phyloP scores from a whole-genome alignment of 2,329 filamentous ascomycete species.

The Nemania sp. region DNA sequence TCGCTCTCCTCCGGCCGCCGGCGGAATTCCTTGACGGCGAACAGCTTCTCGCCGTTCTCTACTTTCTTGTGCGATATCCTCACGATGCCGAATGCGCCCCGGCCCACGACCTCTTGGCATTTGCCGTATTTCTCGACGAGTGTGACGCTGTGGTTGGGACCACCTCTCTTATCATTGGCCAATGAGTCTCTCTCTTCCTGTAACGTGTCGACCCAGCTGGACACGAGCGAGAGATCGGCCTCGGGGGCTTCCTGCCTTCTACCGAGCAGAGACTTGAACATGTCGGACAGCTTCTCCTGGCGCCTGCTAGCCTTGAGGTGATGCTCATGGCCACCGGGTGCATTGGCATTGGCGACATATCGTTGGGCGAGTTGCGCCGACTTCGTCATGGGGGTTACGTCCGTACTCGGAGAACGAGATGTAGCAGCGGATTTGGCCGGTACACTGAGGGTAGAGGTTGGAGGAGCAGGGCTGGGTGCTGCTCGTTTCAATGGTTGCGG shows the following conservation, averaged over 20 bases:
- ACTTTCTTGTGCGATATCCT: conserved; percentile 96
- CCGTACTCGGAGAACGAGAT: conserved; percentile 35
- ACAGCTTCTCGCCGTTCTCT: conserved; percentile 87
- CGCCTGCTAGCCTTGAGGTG: conserved; percentile 86
- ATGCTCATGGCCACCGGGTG: conserved; percentile 79
- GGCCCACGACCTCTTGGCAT: conserved; percentile 94
- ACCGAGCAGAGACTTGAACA: conserved; percentile 85
- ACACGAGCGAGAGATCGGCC: conserved; percentile 88
- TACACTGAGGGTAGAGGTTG: conserved; percentile 40
- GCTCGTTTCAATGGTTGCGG: conserved; percentile 38
- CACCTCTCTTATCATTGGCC: conserved; percentile 75
- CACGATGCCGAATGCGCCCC: conserved; percentile 95
- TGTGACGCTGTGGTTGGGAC: conserved; percentile 74
- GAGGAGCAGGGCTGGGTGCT: conserved; percentile 36
- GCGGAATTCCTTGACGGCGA: conserved; percentile 97
- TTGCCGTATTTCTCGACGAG: conserved; percentile 97
- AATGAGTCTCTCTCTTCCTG: conserved; percentile 82
- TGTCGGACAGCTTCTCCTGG: conserved; percentile 92
- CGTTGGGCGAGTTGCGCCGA: conserved; percentile 47
- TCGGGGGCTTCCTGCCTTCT: conserved; percentile 79
- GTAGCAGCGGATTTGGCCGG: conserved; percentile 41
- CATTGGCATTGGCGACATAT: conserved; percentile 55
- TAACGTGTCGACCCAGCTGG: conserved; percentile 92
- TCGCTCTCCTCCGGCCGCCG: conserved; percentile 91
- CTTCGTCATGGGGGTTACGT: conserved; percentile 34